These are phyloP conservation scores for Clonostachys rhizophaga DNA, from an alignment of 2,329 filamentous ascomycete species.

Conservation along the genomic window DNA sequence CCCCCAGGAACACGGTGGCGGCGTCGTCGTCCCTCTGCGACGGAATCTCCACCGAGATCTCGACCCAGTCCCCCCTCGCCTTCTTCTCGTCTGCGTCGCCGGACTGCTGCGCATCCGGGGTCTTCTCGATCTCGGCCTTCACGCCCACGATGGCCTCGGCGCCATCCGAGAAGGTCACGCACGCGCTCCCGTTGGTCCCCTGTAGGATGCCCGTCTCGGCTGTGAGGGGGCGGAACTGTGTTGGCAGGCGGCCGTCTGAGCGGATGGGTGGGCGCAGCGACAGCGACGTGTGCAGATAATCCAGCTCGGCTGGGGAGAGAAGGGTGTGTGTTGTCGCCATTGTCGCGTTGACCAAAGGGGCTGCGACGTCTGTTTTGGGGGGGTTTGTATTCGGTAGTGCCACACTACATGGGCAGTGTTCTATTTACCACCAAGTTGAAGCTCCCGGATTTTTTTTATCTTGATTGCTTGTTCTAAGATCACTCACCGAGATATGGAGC, in stretches of 20 bases:
- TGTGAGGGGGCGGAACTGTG: constrained; percentile 84
- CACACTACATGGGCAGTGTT: background rate
- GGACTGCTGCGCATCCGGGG: constrained; percentile 23
- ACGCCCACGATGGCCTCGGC: constrained; percentile 94
- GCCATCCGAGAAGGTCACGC: constrained; percentile 91
- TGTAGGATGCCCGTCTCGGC: constrained; percentile 91
- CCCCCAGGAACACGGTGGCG: constrained; percentile 77
- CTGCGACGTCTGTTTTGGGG: background rate
- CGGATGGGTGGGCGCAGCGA: constrained; percentile 78
- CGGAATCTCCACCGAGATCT: constrained; percentile 87
- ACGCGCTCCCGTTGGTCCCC: constrained; percentile 84
- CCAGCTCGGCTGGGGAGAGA: constrained; percentile 92
- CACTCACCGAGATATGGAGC: too few species aligned
- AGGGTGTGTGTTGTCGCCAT: constrained; percentile 69
- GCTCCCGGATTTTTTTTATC: background rate
- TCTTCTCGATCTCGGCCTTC: constrained; percentile 90
- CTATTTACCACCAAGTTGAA: background rate
- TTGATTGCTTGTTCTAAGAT: too few species aligned
- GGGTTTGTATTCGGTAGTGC: background rate
- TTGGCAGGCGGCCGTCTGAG: constrained; percentile 76
- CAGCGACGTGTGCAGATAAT: constrained; percentile 88
- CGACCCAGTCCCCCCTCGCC: constrained; percentile 67
- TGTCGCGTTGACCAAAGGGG: constrained; percentile 2
- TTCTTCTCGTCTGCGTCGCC: constrained; percentile 29
- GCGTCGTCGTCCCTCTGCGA: constrained; percentile 89